Conservation (phyloP, 2,329 filamentous ascomycete genomes). For the Sodiomyces alkalinus region DNA sequence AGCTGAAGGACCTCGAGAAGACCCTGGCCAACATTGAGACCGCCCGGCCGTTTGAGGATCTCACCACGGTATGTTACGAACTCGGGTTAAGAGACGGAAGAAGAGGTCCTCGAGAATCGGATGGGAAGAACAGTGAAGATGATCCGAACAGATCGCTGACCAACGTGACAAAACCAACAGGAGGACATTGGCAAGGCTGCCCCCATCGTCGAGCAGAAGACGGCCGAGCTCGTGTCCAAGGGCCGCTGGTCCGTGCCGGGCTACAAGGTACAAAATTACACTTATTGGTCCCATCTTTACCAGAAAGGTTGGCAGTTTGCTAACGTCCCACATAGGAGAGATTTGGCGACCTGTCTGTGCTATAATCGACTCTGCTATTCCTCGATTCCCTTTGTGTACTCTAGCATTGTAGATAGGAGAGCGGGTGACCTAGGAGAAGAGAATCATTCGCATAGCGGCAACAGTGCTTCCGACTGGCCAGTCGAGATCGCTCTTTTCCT, state of each 20-base stretch:
- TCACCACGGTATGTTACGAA: slow-evolving; percentile 76
- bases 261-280: slow-evolving; percentile 80
- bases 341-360: slow-evolving; percentile 90
- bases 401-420: slow-evolving; percentile 56
- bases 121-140: slow-evolving; percentile 1
- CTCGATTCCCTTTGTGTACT: slow-evolving; percentile 43
- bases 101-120: slow-evolving; percentile 1
- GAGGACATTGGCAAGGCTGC: slow-evolving; percentile 90
- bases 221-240: slow-evolving; percentile 85
- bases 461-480: slow-evolving; percentile 7
- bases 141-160: slow-evolving; percentile 8
- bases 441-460: slow-evolving; percentile 8
- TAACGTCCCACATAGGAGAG: slow-evolving; percentile 65
- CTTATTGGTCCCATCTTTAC: slow-evolving; percentile 4
- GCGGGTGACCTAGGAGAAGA: slow-evolving; percentile 10
- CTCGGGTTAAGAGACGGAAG: too few species aligned
- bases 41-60: slow-evolving; percentile 86
- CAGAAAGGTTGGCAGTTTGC: slow-evolving; percentile 10
- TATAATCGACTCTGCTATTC: slow-evolving; percentile 48
- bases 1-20: slow-evolving; percentile 86
- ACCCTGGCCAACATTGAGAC: slow-evolving; percentile 96
- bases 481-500: slow-evolving; percentile 1
- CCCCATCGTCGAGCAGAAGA: slow-evolving; percentile 96
- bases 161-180: slow-evolving; percentile 32
- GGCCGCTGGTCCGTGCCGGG: slow-evolving; percentile 96